Conservation (phyloP, 2,329 filamentous ascomycete genomes). For the Endothia cerciana region DNA sequence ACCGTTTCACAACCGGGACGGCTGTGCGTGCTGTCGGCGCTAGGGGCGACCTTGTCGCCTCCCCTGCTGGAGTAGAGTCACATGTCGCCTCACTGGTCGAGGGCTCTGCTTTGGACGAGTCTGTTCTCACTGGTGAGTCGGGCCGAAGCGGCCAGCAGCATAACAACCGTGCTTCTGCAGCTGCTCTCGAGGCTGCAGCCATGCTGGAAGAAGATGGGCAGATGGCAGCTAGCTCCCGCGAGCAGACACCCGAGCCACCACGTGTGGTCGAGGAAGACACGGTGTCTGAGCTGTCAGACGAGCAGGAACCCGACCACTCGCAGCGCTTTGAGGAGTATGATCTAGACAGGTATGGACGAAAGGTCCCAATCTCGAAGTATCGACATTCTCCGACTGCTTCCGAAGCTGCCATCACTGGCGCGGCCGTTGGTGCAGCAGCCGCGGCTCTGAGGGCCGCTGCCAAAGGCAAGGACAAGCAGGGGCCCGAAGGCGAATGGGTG, state of each 20-base stretch:
- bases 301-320: constrained; percentile 50
- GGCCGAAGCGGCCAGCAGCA: constrained; percentile 55
- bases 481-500: constrained; percentile 44
- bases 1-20: constrained; percentile 65
- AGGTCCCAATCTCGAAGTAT: constrained; percentile 51
- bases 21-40: constrained; percentile 72
- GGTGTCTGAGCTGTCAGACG: constrained; percentile 45
- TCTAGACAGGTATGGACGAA: constrained; percentile 60
- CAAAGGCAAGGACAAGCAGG: constrained; percentile 48
- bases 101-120: constrained; percentile 71
- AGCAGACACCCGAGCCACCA: constrained; percentile 46
- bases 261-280: constrained; percentile 44
- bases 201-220: constrained; percentile 40
- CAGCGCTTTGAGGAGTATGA: constrained; percentile 54
- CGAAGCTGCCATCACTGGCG: constrained; percentile 60
- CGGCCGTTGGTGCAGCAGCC: constrained; percentile 58
- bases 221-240: constrained; percentile 38
- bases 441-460: constrained; percentile 53
- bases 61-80: constrained; percentile 77
- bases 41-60: constrained; percentile 78
- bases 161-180: constrained; percentile 44
- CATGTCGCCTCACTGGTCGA: constrained; percentile 85
- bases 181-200: constrained; percentile 40
- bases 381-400: constrained; percentile 59
- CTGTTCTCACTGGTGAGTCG: constrained; percentile 68